phyloP scores from a whole-genome alignment of 1,284 basidiomycete genomes.

The Rhodotorula sp. region DNA sequence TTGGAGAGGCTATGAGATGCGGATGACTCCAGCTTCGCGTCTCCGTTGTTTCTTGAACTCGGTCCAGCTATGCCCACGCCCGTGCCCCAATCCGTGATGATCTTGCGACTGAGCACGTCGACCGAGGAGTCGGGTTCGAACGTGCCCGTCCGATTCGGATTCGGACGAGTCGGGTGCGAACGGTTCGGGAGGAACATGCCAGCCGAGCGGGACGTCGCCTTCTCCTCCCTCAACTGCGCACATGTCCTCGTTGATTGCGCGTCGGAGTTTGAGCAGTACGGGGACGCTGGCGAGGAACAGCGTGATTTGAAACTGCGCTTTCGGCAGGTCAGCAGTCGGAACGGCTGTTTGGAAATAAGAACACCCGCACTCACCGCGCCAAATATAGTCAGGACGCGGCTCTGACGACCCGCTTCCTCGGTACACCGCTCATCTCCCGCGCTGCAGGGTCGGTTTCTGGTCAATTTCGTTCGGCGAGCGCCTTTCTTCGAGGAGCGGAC shows the following conservation, averaged over 20 bases:
- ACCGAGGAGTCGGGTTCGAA: neutral
- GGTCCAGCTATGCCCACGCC: neutral
- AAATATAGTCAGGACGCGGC: no score
- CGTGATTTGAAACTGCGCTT: no score
- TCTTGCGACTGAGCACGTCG: neutral
- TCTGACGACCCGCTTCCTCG: no score
- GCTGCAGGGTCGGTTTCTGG: no score
- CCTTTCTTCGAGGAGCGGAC: no score
- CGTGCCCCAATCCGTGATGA: neutral
- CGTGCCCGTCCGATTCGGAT: constrained; percentile 15
- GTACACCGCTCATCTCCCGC: no score
- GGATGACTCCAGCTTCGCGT: neutral
- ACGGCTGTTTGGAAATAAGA: no score
- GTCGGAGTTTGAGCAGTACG: no score
- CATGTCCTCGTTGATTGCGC: neutral
- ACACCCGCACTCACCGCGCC: no score
- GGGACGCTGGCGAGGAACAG: no score
- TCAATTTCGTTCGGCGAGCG: no score
- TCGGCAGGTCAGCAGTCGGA: no score
- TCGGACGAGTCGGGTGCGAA: constrained; percentile 27
- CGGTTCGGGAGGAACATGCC: constrained; percentile 13
- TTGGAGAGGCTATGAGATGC: neutral
- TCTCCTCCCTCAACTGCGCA: neutral
- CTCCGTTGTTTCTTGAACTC: neutral
- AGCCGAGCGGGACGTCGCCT: constrained; percentile 23